Base-by-base conservation (phyloP, 805 yeast species). In the Lipomyces mesembrius region DNA sequence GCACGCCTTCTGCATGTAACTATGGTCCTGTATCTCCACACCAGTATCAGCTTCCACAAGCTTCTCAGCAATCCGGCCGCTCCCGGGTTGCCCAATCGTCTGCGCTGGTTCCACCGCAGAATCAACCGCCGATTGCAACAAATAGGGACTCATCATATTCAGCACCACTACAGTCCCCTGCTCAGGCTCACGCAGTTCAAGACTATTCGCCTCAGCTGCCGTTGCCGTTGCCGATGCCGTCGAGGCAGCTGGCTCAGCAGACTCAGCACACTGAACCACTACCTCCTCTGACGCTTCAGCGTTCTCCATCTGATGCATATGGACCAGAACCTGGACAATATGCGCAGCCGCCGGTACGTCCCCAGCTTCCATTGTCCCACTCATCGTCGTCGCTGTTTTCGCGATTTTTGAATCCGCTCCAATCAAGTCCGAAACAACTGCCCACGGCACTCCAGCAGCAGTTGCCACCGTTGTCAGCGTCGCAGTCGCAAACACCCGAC, bases 311-410 rank as follows among this genome's bases (percentile, higher is more conserved):
- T 55, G 43, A 55, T 27, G 9, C 20, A 14, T 17, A 55, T n/a
- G 59, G 20, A 17, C 8, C 12, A 2, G 17, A 25, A 2, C 8
- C n/a, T 25, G 55, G 55, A 25, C 8, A 25, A 29, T 22, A 25
- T 52, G 7, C 29, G 9, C 34, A 25, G 34, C 49, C 59, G 25
- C 59, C 59, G 25, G 25, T 11, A 32, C 59, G 59, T 20, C 59
- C 60, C 4, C 53, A 14, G 27, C 22, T 58, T 20, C 54, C 60
- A 17, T 43, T 46, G 37, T 27, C 54, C 20, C 27, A 58, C 9
- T 25, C 60, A 4, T 58, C 60, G 25, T 39, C 32, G 17, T 58
- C 53, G 14, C 25, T 58, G 54, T 25, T 43, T 27, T 58, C 54
- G 35, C 54, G 54, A 25, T 39, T 39, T n/a, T 29, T 25, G 52